Base-by-base conservation (phyloP, 2,329 filamentous ascomycete genomes). In the Ophiostoma perfectum region DNA sequence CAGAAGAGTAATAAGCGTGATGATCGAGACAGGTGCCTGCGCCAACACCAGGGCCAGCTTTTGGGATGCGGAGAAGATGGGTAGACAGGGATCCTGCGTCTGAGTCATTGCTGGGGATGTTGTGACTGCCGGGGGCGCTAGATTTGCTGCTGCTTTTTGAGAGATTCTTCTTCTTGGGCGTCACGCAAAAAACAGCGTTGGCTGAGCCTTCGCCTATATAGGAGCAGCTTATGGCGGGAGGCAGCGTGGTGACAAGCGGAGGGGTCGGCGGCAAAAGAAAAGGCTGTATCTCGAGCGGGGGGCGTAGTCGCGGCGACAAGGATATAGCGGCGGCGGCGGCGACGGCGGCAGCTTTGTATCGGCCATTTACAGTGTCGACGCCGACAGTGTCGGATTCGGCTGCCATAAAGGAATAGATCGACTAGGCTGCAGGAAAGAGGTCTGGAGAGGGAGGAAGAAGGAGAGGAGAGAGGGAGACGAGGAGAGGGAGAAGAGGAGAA, bases 131-230 rank as follows among this genome's bases (percentile, higher is more conserved):
- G 49, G 49, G 12, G 4, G 55, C 45, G 63, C 6, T 39, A 44
- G 18, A 44, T 6, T 39, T 49, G 38, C 14, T 36, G 42, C 11
- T 49, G 42, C 18, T 7, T 8, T 41, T 42, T 5, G n/a, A n/a
- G 2, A 39, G 2, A 16, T 38, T 27, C 39, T 63, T 63, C 42
- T 2, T 60, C 64, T 45, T 42, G 38, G 67, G 68, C 9, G 14
- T 8, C 36, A 70, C 52, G 64, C 60, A 41, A 64, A 91, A 93
- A 71, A 93, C 88, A 66, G 89, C 84, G 76, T 95, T 94, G 67
- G 91, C 90, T 38, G 90, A 88, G 38, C 91, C 91, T 77, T 95
- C 91, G 39, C 83, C 84, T 36, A 87, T 77, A 69, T 71, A 72
- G 0, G 49, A 47, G 58, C 70, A 86, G 79, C 66, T 72, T 71